phyloP scores from a whole-genome alignment of 2,329 filamentous ascomycete species.

The Verticillium longisporum region DNA sequence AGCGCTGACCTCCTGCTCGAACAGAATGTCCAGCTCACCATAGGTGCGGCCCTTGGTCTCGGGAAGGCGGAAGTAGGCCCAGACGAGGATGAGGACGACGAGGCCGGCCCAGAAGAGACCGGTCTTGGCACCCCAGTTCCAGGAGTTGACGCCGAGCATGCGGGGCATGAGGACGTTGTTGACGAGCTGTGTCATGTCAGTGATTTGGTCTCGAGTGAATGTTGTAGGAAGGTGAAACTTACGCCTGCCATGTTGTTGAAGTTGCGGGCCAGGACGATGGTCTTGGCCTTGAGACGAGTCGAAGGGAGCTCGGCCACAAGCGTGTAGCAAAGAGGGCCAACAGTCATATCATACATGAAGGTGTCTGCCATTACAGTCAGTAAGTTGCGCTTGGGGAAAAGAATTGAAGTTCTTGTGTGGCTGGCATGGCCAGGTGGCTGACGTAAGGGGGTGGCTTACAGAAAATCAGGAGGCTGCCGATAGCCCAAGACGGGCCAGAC shows the following conservation, averaged over 20 bases:
- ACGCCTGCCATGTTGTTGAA: conserved; percentile 40
- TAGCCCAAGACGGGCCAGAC: conserved; percentile 28
- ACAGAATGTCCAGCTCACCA: conserved; percentile 79
- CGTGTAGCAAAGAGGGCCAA: conserved; percentile 47
- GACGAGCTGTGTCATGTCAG: conserved; percentile 21
- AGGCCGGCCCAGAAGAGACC: conserved; percentile 41
- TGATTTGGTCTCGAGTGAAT: neutral
- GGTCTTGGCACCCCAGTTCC: conserved; percentile 40
- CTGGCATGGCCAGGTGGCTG: neutral
- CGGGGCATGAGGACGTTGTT: conserved; percentile 43
- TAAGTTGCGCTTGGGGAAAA: too few relatives aligned
- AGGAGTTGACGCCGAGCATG: conserved; percentile 36
- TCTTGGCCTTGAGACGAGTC: conserved; percentile 46
- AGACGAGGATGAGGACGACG: conserved; percentile 38
- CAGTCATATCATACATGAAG: conserved; percentile 46
- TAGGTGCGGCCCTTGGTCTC: conserved; percentile 52
- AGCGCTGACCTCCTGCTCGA: conserved; percentile 65
- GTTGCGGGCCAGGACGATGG: conserved; percentile 43
- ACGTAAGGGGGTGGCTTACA: conserved; percentile 18
- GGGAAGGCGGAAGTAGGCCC: conserved; percentile 44
- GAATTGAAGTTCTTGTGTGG: too few relatives aligned
- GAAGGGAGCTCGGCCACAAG: conserved; percentile 47
- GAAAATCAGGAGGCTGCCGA: conserved; percentile 40
- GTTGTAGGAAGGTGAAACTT: neutral
- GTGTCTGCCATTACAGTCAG: conserved; percentile 17